Conservation (phyloP, 148 eudicot species). For the Chenopodium album region DNA sequence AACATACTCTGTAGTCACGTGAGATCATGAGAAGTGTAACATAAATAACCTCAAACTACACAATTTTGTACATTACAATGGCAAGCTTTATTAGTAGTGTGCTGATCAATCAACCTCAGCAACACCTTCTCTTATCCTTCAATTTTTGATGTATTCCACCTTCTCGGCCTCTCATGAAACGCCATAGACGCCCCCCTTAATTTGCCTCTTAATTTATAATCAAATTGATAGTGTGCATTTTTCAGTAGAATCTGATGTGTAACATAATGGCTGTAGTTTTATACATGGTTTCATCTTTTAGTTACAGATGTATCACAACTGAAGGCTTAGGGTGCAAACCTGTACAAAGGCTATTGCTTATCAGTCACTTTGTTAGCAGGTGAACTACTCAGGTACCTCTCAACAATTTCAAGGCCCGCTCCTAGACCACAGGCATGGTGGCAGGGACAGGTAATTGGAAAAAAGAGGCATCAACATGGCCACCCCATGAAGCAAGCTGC, state of each 20-base stretch:
- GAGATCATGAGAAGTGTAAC: background rate
- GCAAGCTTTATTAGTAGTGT: background rate
- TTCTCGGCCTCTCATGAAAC: no score
- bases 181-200: background rate
- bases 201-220: background rate
- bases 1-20: no score
- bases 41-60: background rate
- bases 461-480: slow-evolving; percentile 22
- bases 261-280: background rate
- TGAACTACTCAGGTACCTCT: slow-evolving; percentile 46
- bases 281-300: background rate
- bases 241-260: background rate
- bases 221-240: background rate
- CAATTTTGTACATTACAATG: background rate
- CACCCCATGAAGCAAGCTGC: slow-evolving; percentile 65
- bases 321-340: background rate
- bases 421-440: slow-evolving; percentile 80
- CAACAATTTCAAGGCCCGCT: slow-evolving; percentile 65
- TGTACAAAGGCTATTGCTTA: background rate
- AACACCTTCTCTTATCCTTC: background rate
- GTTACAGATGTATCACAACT: background rate
- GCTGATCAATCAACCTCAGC: background rate
- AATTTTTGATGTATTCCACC: background rate
- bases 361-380: slow-evolving; percentile 1
- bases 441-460: slow-evolving; percentile 88